phyloP scores from a whole-genome alignment of 2,329 filamentous ascomycete genomes.

The Aspergillus carbonarius region DNA sequence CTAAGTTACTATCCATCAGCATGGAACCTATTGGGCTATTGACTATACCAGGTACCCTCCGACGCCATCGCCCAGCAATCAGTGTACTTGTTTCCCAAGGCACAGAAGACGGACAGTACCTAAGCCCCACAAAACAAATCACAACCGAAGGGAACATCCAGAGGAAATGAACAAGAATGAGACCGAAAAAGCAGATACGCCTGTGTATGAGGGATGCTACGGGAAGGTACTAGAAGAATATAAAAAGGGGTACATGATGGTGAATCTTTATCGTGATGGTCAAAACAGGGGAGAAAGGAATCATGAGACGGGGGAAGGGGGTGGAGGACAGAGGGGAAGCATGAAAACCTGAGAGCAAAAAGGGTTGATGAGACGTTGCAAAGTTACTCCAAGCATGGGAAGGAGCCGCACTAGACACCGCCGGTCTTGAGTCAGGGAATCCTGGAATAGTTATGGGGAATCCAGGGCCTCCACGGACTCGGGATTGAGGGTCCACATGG shows the following conservation, averaged over 20 bases:
- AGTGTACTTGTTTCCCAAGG: not conserved
- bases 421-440: not conserved
- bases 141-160: constrained; percentile 13
- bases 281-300: constrained; percentile 27
- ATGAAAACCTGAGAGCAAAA: constrained; percentile 12
- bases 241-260: constrained; percentile 46
- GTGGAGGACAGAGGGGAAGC: constrained; percentile 10
- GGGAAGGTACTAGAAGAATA: constrained; percentile 17
- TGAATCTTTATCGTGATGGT: constrained; percentile 47
- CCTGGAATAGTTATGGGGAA: constrained; percentile 6
- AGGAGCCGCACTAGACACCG: not conserved
- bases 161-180: constrained; percentile 17
- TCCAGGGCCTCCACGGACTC: constrained; percentile 13
- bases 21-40: not conserved
- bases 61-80: not conserved
- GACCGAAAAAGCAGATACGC: constrained; percentile 31
- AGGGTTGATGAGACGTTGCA: constrained; percentile 1
- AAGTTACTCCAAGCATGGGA: not conserved
- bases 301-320: constrained; percentile 15
- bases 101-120: constrained; percentile 4
- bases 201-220: constrained; percentile 44
- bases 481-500: constrained; percentile 2
- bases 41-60: not conserved
- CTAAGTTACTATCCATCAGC: constrained; percentile 11
- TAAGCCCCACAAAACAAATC: constrained; percentile 5